phyloP scores from a whole-genome alignment of 2,329 filamentous ascomycete species.

The Arthrobotrys iridis region DNA sequence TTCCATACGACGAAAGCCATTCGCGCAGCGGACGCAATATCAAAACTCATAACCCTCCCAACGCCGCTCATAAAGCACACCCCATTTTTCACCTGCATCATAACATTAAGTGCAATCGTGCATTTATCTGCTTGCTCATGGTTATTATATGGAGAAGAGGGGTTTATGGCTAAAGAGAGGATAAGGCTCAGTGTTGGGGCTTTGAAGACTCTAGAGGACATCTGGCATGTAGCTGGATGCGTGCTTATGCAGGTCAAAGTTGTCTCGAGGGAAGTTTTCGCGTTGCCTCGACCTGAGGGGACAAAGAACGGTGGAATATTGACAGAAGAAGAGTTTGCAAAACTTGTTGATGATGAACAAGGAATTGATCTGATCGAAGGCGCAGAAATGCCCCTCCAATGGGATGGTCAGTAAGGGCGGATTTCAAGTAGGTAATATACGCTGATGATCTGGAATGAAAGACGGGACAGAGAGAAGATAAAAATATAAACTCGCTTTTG shows the following conservation, averaged over 20 bases:
- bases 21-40: constrained; percentile 79
- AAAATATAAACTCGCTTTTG: constrained; percentile 10
- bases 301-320: constrained; percentile 68
- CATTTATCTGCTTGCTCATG: constrained; percentile 82
- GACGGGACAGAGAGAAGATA: constrained; percentile 9
- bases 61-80: constrained; percentile 77
- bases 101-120: constrained; percentile 81
- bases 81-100: constrained; percentile 83
- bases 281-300: constrained; percentile 69
- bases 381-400: constrained; percentile 47
- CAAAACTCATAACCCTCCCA: constrained; percentile 77
- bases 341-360: constrained; percentile 65
- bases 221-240: constrained; percentile 77
- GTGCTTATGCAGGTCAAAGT: constrained; percentile 78
- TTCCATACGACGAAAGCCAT: constrained; percentile 82
- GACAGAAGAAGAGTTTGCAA: constrained; percentile 70
- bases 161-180: constrained; percentile 75
- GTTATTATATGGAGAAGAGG: constrained; percentile 70
- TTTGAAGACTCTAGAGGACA: constrained; percentile 73
- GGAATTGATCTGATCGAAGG: constrained; percentile 51
- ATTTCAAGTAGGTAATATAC: too few relatives aligned
- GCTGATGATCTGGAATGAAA: constrained; percentile 5
- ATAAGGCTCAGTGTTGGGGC: constrained; percentile 82
- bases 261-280: constrained; percentile 78
- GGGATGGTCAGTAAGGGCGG: constrained; percentile 40